These are phyloP conservation scores for Dunaliella primolecta DNA, from an alignment of 139 green algal genomes.

Conservation along the genomic window DNA sequence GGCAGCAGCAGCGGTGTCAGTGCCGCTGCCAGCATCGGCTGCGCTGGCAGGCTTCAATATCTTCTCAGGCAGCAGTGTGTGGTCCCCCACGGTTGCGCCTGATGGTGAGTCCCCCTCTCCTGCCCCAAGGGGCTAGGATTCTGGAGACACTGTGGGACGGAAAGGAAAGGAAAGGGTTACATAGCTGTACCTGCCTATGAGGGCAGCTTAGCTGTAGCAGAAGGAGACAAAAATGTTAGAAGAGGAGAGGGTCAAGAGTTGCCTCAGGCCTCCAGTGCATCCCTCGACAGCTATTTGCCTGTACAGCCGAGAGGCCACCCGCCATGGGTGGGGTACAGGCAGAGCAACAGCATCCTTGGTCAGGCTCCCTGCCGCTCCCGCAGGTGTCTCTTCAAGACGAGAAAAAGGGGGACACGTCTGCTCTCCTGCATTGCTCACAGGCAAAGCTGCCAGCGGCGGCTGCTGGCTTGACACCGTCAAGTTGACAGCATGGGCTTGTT, in stretches of 20 bases:
- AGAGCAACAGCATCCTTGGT: no score
- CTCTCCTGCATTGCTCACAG: no score
- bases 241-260: neutral
- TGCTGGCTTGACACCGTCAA: no score
- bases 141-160: neutral
- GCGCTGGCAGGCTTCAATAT: conserved; percentile 4
- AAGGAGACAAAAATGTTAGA: neutral
- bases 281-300: no score
- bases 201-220: neutral
- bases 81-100: neutral
- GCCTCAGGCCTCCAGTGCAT: neutral
- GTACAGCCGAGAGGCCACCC: no score
- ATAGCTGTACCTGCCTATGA: no score
- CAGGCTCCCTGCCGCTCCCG: no score
- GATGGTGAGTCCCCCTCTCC: neutral
- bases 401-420: no score
- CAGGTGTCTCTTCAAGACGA: no score
- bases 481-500: neutral
- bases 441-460: no score
- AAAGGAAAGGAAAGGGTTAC: neutral
- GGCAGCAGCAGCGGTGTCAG: neutral
- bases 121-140: neutral
- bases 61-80: conserved; percentile 4
- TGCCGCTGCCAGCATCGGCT: neutral
- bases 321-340: no score